phyloP scores from a whole-genome alignment of 352 stramenopile genomes.

The Globisporangium nodosum region DNA sequence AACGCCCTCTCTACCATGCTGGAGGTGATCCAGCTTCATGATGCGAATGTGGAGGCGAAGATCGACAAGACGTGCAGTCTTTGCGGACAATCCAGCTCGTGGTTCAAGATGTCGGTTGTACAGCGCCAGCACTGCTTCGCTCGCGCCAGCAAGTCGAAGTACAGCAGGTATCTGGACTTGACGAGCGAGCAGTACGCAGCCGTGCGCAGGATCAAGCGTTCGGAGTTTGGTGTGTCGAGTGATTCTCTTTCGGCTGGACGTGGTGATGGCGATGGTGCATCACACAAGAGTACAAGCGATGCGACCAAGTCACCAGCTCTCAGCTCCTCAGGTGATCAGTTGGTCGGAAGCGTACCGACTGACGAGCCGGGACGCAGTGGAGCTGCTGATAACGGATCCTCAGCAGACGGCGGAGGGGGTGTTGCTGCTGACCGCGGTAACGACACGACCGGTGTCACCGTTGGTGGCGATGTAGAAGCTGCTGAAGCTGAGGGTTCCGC shows the following conservation, averaged over 20 bases:
- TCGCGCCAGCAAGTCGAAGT: not conserved
- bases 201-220: not conserved
- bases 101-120: not conserved
- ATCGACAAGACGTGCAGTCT: not conserved
- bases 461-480: no score
- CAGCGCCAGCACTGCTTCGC: not conserved
- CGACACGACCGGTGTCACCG: no score
- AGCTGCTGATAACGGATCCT: no score
- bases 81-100: not conserved
- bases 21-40: not conserved
- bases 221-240: not conserved
- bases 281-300: not conserved
- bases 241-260: not conserved
- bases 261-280: not conserved
- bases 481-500: no score
- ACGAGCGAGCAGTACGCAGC: not conserved
- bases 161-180: not conserved
- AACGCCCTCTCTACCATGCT: not conserved
- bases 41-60: not conserved
- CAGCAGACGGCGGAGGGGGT: no score
- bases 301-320: not conserved
- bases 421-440: no score
- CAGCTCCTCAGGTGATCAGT: not conserved
- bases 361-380: no score
- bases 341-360: not conserved